These are phyloP conservation scores for Spizellomyces punctatus DNA, from an alignment of 192 early-diverging fungal species.

Conservation along the genomic window DNA sequence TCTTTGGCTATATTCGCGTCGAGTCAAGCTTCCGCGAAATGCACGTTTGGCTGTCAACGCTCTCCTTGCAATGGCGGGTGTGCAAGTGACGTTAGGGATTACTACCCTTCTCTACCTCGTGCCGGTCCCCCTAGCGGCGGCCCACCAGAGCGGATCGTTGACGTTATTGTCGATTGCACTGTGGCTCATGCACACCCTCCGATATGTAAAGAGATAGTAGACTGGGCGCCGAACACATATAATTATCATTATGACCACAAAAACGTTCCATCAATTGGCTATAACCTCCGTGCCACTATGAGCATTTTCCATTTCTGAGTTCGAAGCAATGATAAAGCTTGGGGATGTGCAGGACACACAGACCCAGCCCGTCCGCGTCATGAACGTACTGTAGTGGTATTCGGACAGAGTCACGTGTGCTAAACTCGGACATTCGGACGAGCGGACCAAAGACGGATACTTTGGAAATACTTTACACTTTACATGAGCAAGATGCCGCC, in stretches of 20 bases:
- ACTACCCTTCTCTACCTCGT: slow-evolving; percentile 91
- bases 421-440: neutral
- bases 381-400: no score
- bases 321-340: no score
- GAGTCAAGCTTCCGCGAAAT: slow-evolving; percentile 69
- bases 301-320: no score
- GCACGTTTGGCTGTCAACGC: slow-evolving; percentile 71
- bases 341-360: no score
- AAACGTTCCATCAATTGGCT: no score
- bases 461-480: neutral
- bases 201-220: slow-evolving; percentile 29
- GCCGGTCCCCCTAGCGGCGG: slow-evolving; percentile 87
- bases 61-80: slow-evolving; percentile 71
- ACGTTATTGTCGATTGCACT: slow-evolving; percentile 80
- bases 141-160: slow-evolving; percentile 93
- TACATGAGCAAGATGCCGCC: neutral
- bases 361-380: no score
- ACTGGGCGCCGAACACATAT: neutral
- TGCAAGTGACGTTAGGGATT: slow-evolving; percentile 90
- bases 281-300: no score
- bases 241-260: no score
- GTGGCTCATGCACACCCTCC: slow-evolving; percentile 72
- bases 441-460: neutral
- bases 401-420: neutral
- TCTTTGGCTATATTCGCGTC: slow-evolving; percentile 75